These are phyloP conservation scores for Sclerotinia glacialis DNA, from an alignment of 2,329 filamentous ascomycete genomes.

Conservation along the genomic window DNA sequence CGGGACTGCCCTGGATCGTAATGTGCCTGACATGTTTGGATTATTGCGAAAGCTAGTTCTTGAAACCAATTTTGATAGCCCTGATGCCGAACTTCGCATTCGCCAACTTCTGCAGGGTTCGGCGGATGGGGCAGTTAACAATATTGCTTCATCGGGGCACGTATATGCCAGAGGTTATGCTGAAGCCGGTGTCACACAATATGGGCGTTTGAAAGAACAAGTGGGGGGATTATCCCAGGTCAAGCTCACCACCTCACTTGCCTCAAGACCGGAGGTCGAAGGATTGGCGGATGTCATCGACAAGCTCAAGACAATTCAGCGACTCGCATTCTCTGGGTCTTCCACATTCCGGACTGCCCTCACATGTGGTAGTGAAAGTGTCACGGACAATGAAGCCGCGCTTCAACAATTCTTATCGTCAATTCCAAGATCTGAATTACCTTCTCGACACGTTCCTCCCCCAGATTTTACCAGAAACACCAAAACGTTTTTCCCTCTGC, in stretches of 20 bases:
- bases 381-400: constrained; percentile 65
- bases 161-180: constrained; percentile 81
- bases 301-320: constrained; percentile 83
- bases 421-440: constrained; percentile 49
- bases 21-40: constrained; percentile 88
- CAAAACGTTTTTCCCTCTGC: constrained; percentile 88
- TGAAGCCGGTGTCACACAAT: constrained; percentile 71
- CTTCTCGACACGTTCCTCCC: constrained; percentile 42
- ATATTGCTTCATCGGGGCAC: constrained; percentile 87
- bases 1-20: constrained; percentile 84
- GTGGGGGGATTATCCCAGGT: constrained; percentile 89
- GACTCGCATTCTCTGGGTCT: constrained; percentile 67
- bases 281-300: constrained; percentile 71
- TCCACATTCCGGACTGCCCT: constrained; percentile 73
- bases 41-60: constrained; percentile 75
- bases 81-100: constrained; percentile 77
- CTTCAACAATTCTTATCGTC: constrained; percentile 67
- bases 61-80: constrained; percentile 86
- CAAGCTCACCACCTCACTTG: constrained; percentile 76
- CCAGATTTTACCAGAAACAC: constrained; percentile 47
- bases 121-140: constrained; percentile 85
- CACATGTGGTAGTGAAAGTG: constrained; percentile 77
- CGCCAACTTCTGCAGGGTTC: constrained; percentile 82
- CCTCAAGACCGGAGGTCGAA: constrained; percentile 66
- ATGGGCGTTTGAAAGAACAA: constrained; percentile 74